Evolutionary conservation across 1,284 basidiomycete species (phyloP), one percentile per base, ranked within the genome.

Genomic region (Naganishia liquefaciens): DNA sequence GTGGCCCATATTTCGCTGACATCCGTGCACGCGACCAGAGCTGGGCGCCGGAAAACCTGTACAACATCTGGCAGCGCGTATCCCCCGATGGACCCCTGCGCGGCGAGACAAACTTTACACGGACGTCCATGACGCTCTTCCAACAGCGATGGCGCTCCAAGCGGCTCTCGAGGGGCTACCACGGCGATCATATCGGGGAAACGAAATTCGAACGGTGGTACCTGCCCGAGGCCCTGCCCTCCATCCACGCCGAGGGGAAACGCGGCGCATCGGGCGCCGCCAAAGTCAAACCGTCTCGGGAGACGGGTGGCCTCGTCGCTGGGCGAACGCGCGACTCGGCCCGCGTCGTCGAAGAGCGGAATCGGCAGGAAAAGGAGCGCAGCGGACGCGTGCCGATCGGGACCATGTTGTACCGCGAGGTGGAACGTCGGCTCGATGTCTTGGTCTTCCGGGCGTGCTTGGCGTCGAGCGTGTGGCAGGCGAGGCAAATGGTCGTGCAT

Each of bases 131-230:
- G 64, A 88, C 90, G 0, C 84, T 98, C 55, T 98, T 91, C 80
- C 91, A 96, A 79, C 90, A 97, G 75, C 88, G 94, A 44, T 98
- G 93, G 91, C 83, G 82, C 27, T 86, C 91, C 19, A 98, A 97
- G 79, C 84, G 88, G n/a, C 85, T 94, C 68, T 85, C 93, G 37
- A 87, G 94, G 65, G 93, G 87, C 4, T 99, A 99, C 82, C 95
- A 99, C 76, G 94, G 94, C 44, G 94, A 99, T 83, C 90, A 87
- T 79, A 93, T 98, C 68, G 88, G 88, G 63, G 92, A 95, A 81
- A 90, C 88, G 73, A 87, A 88, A 46, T 98, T 98, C 85, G 94
- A 95, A 77, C 87, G 90, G 58, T 95, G 93, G 90, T 98, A 93
- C 78, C 84, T 99, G 25, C 95, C 95, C 11, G 82, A 85, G 64